phyloP scores from a whole-genome alignment of 176 grass and related monocot species.

The Lolium multiflorum region DNA sequence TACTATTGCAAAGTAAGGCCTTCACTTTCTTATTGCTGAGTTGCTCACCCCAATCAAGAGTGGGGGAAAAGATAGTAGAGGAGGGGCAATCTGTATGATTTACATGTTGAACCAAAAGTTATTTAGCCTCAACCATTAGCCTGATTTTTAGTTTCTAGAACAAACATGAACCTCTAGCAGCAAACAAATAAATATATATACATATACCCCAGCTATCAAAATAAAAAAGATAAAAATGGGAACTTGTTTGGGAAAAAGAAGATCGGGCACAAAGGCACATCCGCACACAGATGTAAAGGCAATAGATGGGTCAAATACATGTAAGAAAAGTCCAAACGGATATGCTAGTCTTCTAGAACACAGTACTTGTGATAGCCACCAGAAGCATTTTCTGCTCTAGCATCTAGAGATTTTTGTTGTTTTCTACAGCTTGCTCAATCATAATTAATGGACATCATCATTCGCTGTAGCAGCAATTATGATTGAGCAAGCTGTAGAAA shows the following conservation, averaged over 20 bases:
- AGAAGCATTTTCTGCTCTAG: conserved; percentile 31
- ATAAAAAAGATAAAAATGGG: neutral
- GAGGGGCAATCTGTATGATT: neutral
- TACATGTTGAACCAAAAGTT: neutral
- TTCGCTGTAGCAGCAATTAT: too few relatives aligned
- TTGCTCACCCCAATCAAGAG: neutral
- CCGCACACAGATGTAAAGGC: neutral
- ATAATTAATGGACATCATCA: neutral
- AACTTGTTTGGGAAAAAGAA: neutral
- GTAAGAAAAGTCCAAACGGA: neutral
- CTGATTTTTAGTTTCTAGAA: neutral
- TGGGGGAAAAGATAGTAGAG: neutral
- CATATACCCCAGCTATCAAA: neutral
- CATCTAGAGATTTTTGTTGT: neutral
- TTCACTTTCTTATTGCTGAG: neutral
- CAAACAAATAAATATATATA: neutral
- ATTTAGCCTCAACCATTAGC: neutral
- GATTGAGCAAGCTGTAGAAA: too few relatives aligned
- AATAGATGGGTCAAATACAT: conserved; percentile 16
- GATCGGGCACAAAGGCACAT: neutral
- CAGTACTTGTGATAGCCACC: neutral
- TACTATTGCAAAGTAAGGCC: conserved; percentile 17
- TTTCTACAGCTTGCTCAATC: neutral
- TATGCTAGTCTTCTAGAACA: conserved; percentile 23
- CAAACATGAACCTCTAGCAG: neutral